Base-by-base conservation (phyloP, 2,329 filamentous ascomycete species). In the Neonectria ditissima region DNA sequence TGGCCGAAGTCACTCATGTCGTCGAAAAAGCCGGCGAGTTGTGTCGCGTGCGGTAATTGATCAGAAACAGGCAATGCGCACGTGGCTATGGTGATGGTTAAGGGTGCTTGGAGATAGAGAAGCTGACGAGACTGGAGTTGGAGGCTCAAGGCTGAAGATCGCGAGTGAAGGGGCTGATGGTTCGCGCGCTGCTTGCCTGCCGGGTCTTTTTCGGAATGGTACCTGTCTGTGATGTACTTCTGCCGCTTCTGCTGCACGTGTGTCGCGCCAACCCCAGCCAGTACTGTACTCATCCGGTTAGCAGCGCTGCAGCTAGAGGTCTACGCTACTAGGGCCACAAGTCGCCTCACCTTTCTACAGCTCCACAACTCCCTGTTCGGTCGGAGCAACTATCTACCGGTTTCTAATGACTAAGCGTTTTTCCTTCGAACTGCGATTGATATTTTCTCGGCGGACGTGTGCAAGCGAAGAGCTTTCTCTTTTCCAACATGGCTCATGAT, bases 1-100 rank as follows among this genome's bases (percentile, higher is more conserved):
- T 88, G 86, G 68, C 80, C 82, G 79, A 91, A 91, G 79, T 93
- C 91, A 72, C 87, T 87, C 91, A 93, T 93, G 69, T 67, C 74
- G 68, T 65, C 60, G n/a, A 32, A 63, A 54, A 61, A 9, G 32
- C 59, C 54, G 58, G 47, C 59, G 20, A 28, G 48, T 22, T 53
- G 57, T 26, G 58, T 67, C 65, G 69, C 66, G 59, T 55, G 16
- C 24, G 51, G 50, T 37, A 50, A 69, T 65, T 66, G 60, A 62
- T 59, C 10, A 52, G 34, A 30, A 48, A 53, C 26, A 16, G 22
- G 20, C 39, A 57, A 13, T 26, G 44, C n/a, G 45, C 57, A 44
- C 16, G 41, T 41, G 47, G 43, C 39, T 63, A 45, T 51, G 43
- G 44, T 55, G 51, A 44, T 63, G 41, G 24, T 32, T 55, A 52